Conservation (phyloP, 305 asterid species). For the Rubia balearica region DNA sequence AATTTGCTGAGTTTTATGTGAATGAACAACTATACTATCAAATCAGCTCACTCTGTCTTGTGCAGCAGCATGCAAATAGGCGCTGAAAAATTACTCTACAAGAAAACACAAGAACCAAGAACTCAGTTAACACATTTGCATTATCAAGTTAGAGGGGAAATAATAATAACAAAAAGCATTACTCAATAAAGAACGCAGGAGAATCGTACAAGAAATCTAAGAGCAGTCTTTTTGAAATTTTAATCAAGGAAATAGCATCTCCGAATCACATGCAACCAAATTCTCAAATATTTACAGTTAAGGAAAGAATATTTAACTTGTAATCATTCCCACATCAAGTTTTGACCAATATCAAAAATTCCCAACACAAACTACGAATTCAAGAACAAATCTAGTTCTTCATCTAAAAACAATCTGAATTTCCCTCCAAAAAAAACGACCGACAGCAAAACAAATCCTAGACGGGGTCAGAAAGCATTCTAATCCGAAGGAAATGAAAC, state of each 20-base stretch:
- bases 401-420: background rate
- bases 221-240: background rate
- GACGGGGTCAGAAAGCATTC: background rate
- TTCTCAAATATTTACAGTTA: no score
- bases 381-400: background rate
- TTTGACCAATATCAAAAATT: no score
- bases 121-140: background rate
- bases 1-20: background rate
- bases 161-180: background rate
- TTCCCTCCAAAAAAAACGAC: background rate
- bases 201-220: background rate
- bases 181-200: background rate
- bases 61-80: background rate
- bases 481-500: background rate
- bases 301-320: no score
- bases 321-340: no score
- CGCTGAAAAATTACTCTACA: background rate
- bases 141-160: background rate
- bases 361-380: no score
- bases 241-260: background rate
- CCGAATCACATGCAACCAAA: background rate
- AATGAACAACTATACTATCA: no score
- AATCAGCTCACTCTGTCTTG: no score
- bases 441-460: background rate
- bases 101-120: background rate